A percentile compares a stretch with the other conserved stretches of the same genome.
Evolutionary conservation across 1,139 yeast species (phyloP).

Genomic region (Hyphopichia pseudoburtonii): DNA sequence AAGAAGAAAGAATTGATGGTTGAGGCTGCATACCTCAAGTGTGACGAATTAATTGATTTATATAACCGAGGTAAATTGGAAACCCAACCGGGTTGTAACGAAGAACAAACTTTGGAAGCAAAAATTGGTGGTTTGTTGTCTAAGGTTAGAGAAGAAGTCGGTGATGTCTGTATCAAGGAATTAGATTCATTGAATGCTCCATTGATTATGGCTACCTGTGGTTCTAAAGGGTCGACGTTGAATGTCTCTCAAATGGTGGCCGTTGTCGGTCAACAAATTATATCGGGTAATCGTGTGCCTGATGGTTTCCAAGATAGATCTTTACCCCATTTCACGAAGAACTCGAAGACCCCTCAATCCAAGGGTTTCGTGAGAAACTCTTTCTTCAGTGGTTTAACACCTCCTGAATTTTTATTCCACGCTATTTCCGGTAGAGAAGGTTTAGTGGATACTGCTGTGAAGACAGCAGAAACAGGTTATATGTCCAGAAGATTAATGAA

Average conservation of each 20-base stretch:
- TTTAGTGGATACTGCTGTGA: slow-evolving; percentile 97
- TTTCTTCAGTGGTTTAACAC: slow-evolving; percentile 88
- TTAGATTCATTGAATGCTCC: slow-evolving; percentile 92
- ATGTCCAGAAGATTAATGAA: slow-evolving; percentile 99
- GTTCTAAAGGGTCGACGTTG: slow-evolving; percentile 96
- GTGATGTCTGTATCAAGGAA: slow-evolving; percentile 94
- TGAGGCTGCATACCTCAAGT: slow-evolving; percentile 84
- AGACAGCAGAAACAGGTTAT: slow-evolving; percentile 98
- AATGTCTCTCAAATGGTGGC: slow-evolving; percentile 99
- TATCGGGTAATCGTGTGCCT: slow-evolving; percentile 98
- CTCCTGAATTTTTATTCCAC: slow-evolving; percentile 96
- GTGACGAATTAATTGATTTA: slow-evolving; percentile 84
- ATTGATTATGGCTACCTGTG: slow-evolving; percentile 98
- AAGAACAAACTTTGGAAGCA: slow-evolving; percentile 96
- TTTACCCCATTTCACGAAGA: slow-evolving; percentile 93
- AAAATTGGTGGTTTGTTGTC: slow-evolving; percentile 95
- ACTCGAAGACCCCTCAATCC: slow-evolving; percentile 95
- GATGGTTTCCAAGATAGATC: slow-evolving; percentile 99
- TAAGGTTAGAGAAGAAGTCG: slow-evolving; percentile 98
- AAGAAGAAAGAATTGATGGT: slow-evolving; percentile 84
- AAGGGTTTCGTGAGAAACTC: slow-evolving; percentile 98
- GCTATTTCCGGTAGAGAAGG: slow-evolving; percentile 99
- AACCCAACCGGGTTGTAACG: slow-evolving; percentile 99
- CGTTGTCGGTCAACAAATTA: slow-evolving; percentile 98
- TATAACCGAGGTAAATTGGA: slow-evolving; percentile 87